Base-by-base conservation (phyloP, 257 asterid species). In the Solanum peruvianum region DNA sequence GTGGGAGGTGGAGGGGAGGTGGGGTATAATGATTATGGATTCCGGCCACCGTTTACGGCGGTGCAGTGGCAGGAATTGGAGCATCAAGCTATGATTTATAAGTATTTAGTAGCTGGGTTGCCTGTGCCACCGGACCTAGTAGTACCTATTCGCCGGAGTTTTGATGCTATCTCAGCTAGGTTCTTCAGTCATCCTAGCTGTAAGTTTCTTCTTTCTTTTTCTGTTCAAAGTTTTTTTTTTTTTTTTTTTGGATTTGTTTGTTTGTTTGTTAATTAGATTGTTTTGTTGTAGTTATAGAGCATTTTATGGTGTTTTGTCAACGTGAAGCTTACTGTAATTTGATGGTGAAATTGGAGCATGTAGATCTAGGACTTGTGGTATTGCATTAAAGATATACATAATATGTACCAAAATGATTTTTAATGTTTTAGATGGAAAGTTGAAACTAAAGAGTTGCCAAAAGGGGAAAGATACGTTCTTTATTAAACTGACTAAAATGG, bases 61-160 rank as follows among this genome's bases (percentile, higher is more conserved):
- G 94, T 93, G 88, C 99, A 96, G 86, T 94, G 99, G 98, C 99
- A 96, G 91, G 99, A 96, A 91, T 94, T 96, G 94, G 98, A 95
- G 89, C 98, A 94, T 86, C 99, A 96, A 92, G 98, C 99, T 60
- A 96, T 95, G 99, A 94, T 96, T 73, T 96, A 96, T 70, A 96
- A 96, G 93, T 96, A 96, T 88, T 93, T 96, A 45, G 92, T 92
- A 73, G 98, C 98, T 62, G 99, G 98, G 37, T 39, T 96, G 76
- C 98, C 98, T 1, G 94, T 96, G 75, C 98, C 99, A 35, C 96
- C 96, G 2, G 98, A 96, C 90, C 98, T 96, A 14, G 93, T 96
- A 72, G 88, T 92, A 90, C 98, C 99, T 25, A 94, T 96, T 86
- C 94, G 98, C 15, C 94, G 94, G 85, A 95, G 99, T 92, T 94